phyloP scores from a whole-genome alignment of 2,329 filamentous ascomycete genomes.

The Pezicula carpinea region DNA sequence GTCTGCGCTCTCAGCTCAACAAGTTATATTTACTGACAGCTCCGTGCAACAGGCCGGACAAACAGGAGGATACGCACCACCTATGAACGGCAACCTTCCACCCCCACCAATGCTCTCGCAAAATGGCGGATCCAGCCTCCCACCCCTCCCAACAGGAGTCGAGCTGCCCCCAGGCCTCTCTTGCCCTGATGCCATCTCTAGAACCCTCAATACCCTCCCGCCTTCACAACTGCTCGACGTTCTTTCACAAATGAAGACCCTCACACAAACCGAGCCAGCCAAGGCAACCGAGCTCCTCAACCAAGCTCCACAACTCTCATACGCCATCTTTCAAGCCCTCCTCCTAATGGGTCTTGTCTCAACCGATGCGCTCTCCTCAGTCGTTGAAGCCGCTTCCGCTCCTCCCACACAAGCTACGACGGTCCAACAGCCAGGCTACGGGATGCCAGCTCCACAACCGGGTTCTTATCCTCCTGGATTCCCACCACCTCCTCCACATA shows the following conservation, averaged over 20 bases:
- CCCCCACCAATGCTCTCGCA: conserved; percentile 29
- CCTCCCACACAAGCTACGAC: conserved; percentile 38
- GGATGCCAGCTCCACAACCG: conserved; percentile 12
- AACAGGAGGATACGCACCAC: conserved; percentile 29
- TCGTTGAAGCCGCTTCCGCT: conserved; percentile 57
- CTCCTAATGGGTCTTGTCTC: conserved; percentile 91
- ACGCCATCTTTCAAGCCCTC: conserved; percentile 91
- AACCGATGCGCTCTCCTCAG: conserved; percentile 72
- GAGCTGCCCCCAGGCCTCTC: conserved; percentile 79
- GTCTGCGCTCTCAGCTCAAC: background rate
- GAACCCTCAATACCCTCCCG: conserved; percentile 81
- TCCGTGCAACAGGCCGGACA: conserved; percentile 23
- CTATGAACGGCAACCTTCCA: conserved; percentile 16
- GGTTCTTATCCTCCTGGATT: conserved; percentile 27
- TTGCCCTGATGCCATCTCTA: conserved; percentile 86
- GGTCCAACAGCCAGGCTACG: conserved; percentile 23
- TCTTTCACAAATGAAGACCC: conserved; percentile 86
- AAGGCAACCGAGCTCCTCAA: conserved; percentile 82
- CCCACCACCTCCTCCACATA: conserved; percentile 34
- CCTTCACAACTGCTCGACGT: conserved; percentile 89
- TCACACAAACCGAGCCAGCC: conserved; percentile 75
- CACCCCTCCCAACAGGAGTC: conserved; percentile 77
- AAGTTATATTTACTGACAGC: conserved; percentile 5
- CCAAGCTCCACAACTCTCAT: conserved; percentile 87
- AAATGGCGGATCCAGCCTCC: conserved; percentile 52